A percentile compares a stretch with the other conserved stretches of the same genome.
These are phyloP conservation scores for Leishmania lainsoni DNA, from an alignment of 208 protist genomes.

Conservation along the genomic window DNA sequence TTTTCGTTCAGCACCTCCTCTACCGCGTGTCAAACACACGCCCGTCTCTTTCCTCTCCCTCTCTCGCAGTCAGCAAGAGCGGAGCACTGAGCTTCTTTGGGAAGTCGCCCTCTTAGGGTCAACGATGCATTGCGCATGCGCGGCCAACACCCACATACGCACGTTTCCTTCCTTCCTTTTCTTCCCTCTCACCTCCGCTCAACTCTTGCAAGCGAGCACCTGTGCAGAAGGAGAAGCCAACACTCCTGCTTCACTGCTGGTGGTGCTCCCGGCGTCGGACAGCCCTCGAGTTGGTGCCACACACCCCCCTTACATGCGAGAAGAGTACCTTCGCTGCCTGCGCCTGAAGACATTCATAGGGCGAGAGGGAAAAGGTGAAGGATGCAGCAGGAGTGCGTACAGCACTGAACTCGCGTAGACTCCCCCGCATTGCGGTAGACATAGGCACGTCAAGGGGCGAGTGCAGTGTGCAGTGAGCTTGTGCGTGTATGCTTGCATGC, in stretches of 20 bases:
- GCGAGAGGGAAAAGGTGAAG: neutral
- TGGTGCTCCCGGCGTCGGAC: neutral
- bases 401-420: neutral
- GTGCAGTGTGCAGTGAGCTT: neutral
- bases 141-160: neutral
- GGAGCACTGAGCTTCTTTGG: neutral
- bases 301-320: neutral
- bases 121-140: neutral
- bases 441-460: neutral
- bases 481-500: neutral
- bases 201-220: neutral
- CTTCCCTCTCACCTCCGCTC: too few species aligned
- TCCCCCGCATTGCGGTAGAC: neutral
- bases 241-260: neutral
- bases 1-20: neutral
- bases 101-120: neutral
- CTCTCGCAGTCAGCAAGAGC: neutral
- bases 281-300: neutral
- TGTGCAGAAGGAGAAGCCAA: neutral
- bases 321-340: neutral
- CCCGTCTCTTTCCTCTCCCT: neutral
- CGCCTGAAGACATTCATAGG: neutral
- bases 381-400: neutral
- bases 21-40: neutral
- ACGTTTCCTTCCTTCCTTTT: neutral